These are phyloP conservation scores for Metarhizium anisopliae DNA, from an alignment of 2,329 filamentous ascomycete genomes.

Conservation along the genomic window DNA sequence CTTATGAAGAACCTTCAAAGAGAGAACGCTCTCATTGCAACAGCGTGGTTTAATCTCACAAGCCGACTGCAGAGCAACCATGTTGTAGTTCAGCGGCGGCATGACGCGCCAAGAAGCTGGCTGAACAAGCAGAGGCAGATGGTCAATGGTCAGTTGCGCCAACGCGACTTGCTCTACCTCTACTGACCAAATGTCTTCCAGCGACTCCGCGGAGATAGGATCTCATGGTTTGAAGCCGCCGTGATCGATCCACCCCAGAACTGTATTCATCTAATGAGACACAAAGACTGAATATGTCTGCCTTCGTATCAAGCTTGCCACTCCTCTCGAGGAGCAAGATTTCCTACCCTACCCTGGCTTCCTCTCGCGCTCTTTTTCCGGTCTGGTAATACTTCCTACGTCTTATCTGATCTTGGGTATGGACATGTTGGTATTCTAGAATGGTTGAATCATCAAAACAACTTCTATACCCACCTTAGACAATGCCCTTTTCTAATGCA, in stretches of 20 bases:
- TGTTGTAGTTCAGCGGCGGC: slow-evolving; percentile 65
- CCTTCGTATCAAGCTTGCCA: not conserved
- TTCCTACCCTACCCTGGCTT: not conserved
- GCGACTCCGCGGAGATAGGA: slow-evolving; percentile 38
- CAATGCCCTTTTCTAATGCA: not conserved
- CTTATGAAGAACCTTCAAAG: slow-evolving; percentile 61
- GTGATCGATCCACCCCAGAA: not conserved
- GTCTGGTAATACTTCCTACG: not conserved
- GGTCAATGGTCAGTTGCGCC: slow-evolving; percentile 48
- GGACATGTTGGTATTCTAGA: not conserved
- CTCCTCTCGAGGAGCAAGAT: not conserved
- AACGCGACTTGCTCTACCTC: slow-evolving; percentile 33
- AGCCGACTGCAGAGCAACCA: slow-evolving; percentile 75
- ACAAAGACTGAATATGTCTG: not conserved
- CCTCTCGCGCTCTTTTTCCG: not conserved
- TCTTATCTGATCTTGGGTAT: not conserved
- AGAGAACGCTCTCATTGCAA: slow-evolving; percentile 69
- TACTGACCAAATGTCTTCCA: slow-evolving; percentile 30
- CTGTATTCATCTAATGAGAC: not conserved
- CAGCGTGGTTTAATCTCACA: slow-evolving; percentile 81
- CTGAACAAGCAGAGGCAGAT: slow-evolving; percentile 72
- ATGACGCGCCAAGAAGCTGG: slow-evolving; percentile 72
- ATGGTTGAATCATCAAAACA: not conserved
- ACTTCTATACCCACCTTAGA: slow-evolving; percentile 1
- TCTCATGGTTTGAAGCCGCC: slow-evolving; percentile 22